Percentiles rank a stretch among this genome's conserved stretches.
These are phyloP conservation scores for Pyrenochaeta sp. DNA, from an alignment of 2,329 filamentous ascomycete genomes.

Conservation along the genomic window DNA sequence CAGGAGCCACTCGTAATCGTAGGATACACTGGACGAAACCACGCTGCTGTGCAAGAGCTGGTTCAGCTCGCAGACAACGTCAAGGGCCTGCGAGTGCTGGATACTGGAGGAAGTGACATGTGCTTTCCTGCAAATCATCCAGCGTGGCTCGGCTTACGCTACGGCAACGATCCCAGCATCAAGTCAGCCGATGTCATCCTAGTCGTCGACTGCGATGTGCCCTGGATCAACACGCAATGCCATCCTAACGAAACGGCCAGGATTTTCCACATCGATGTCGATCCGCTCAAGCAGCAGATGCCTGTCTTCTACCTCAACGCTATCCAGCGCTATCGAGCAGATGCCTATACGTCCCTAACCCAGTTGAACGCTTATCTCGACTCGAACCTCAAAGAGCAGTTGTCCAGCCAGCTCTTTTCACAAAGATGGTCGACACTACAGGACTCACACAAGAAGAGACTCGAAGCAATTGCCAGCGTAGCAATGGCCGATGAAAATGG, in stretches of 20 bases:
- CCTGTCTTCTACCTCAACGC: constrained; percentile 67
- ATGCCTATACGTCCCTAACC: constrained; percentile 65
- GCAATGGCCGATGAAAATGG: constrained; percentile 68
- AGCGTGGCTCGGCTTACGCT: constrained; percentile 69
- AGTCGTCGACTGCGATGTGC: constrained; percentile 88
- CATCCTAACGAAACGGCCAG: constrained; percentile 64
- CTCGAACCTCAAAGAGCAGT: constrained; percentile 47
- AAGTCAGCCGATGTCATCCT: constrained; percentile 83
- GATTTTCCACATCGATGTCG: constrained; percentile 72
- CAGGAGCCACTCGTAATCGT: constrained; percentile 74
- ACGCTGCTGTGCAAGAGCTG: constrained; percentile 66
- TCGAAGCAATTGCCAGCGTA: constrained; percentile 68
- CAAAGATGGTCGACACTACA: constrained; percentile 65
- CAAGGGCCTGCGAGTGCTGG: constrained; percentile 74
- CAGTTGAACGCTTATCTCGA: constrained; percentile 73
- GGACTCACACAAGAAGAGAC: constrained; percentile 64
- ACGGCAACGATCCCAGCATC: constrained; percentile 77
- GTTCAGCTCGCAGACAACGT: constrained; percentile 73
- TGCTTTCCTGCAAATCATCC: constrained; percentile 72
- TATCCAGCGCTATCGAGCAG: constrained; percentile 60
- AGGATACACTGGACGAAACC: constrained; percentile 76
- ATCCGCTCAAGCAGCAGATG: constrained; percentile 71
- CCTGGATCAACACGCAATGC: constrained; percentile 86
- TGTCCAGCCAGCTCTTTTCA: constrained; percentile 52
- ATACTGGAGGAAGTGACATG: constrained; percentile 82